Conservation (phyloP, 768 basidiomycete genomes). For the Terana coerulea region DNA sequence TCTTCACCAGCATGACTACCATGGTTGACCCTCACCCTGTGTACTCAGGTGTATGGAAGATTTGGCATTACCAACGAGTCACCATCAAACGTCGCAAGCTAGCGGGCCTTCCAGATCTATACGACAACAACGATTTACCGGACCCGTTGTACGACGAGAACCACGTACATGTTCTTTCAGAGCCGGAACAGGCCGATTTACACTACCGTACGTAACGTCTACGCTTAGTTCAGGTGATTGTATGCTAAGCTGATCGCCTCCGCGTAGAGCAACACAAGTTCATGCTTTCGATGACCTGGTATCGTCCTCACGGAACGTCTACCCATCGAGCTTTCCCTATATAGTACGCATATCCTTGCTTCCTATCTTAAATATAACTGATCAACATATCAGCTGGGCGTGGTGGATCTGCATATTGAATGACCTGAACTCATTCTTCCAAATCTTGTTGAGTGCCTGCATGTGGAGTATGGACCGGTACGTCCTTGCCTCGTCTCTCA, state of each 20-base stretch:
- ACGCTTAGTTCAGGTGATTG: no score
- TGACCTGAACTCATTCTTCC: constrained; percentile 80
- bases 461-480: constrained; percentile 77
- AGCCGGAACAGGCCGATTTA: constrained; percentile 58
- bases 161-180: constrained; percentile 67
- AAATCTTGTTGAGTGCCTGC: constrained; percentile 67
- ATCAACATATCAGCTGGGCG: constrained; percentile 65
- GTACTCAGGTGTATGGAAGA: constrained; percentile 58
- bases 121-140: constrained; percentile 75
- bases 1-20: neutral
- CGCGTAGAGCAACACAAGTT: constrained; percentile 63
- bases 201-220: constrained; percentile 51
- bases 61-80: constrained; percentile 68
- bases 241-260: neutral
- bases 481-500: no score
- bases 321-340: constrained; percentile 57
- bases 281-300: constrained; percentile 76
- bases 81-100: constrained; percentile 55
- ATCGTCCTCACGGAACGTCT: constrained; percentile 78
- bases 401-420: constrained; percentile 69
- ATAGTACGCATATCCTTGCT: neutral
- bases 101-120: constrained; percentile 63
- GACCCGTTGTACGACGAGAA: constrained; percentile 71
- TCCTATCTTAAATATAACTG: neutral
- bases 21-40: neutral